Evolutionary conservation across 208 protist genomes (phyloP), one percentile per base, ranked within the genome.

Genomic region (Trypanosomatidae sp.): DNA sequence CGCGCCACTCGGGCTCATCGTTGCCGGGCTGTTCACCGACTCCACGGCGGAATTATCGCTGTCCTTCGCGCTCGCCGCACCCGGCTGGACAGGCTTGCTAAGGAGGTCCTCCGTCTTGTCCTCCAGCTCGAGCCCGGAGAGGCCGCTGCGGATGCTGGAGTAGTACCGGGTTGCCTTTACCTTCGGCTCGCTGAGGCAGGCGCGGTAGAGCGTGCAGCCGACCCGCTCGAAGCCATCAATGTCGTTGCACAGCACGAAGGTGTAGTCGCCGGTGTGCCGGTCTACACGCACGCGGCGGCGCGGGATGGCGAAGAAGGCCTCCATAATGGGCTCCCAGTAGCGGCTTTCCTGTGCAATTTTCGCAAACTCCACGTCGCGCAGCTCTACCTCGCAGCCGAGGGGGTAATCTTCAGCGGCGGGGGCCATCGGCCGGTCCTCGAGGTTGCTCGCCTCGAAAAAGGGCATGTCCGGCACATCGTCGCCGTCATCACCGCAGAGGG

Each of bases 171-270:
- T 93, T 44, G 86, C 82, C 76, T 84, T 91, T 72, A 94, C 89
- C 71, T 91, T 94, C 0, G 90, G 88, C 58, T 95, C 88, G 47
- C 85, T 85, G 43, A 96, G 82, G 60, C 90, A 95, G 36, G 92
- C 92, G 13, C 92, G 88, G 74, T 96, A 94, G 10, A 96, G 83
- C 1, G 92, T 96, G 76, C 80, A 87, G 68, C 92, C 88, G 22
- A 96, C 73, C 41, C 80, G 52, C 64, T 91, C 77, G 39, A 82
- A 91, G 12, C 81, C 91, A 1, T 82, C 71, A 7, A 90, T 81
- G 30, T 86, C 78, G 44, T 74, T 74, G 59, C 85, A 93, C 19
- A 90, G 30, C 39, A 96, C 92, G 75, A 96, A 93, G 4, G 92
- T 94, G 82, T 92, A 96, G 62, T 96, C 92, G 12, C 90, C 92